Percentiles rank a stretch among this genome's conserved stretches.
phyloP scores from a whole-genome alignment of 345 rosid genomes.

The Mangifera indica region DNA sequence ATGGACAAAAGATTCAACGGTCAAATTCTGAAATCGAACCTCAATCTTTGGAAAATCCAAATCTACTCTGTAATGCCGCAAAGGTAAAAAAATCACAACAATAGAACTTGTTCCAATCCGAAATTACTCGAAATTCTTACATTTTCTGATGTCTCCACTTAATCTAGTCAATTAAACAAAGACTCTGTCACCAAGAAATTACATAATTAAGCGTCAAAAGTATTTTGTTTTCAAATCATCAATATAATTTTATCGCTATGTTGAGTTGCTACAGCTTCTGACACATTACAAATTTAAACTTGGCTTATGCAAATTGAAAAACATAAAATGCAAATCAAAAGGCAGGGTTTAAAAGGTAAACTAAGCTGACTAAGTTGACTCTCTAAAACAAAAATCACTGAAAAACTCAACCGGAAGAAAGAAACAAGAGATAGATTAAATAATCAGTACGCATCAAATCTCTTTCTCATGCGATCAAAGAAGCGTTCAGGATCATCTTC shows the following conservation, averaged over 20 bases:
- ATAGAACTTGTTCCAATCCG: background rate
- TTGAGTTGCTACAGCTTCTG: background rate
- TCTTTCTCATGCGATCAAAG: constrained; percentile 71
- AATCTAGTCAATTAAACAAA: background rate
- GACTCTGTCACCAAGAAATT: background rate
- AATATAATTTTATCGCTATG: background rate
- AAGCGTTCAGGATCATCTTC: constrained; percentile 83
- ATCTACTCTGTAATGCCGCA: constrained; percentile 55
- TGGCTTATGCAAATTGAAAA: background rate
- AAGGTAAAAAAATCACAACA: background rate
- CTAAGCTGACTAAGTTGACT: background rate
- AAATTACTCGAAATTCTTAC: background rate
- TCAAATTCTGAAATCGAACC: constrained; percentile 76
- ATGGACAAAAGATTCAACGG: constrained; percentile 79
- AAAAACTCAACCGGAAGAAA: background rate
- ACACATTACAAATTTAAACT: background rate
- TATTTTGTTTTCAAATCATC: background rate
- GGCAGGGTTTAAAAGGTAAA: background rate
- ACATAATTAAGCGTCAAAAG: background rate
- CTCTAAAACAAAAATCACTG: background rate
- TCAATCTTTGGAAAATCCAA: constrained; percentile 90
- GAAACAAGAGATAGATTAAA: background rate
- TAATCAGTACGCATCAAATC: constrained; percentile 75
- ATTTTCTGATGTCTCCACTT: background rate
- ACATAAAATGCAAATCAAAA: background rate